A percentile compares a stretch with the other conserved stretches of the same genome.
Evolutionary conservation across 2,329 filamentous ascomycete genomes (phyloP).

Genomic region (Karstenula rhodostoma): DNA sequence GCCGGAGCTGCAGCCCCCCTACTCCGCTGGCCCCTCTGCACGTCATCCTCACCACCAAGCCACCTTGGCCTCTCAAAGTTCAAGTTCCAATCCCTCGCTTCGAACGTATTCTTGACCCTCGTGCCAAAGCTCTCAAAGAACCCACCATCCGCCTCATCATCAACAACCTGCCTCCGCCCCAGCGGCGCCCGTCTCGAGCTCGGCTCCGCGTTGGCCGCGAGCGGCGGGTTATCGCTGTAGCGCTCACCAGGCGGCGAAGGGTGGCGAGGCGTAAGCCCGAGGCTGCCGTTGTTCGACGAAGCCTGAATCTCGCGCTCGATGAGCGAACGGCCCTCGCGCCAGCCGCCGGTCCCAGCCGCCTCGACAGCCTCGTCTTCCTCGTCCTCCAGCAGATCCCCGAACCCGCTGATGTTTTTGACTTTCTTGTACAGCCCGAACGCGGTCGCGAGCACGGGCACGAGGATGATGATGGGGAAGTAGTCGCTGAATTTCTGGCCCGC

Average conservation of each 20-base stretch:
- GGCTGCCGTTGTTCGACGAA: slow-evolving; percentile 46
- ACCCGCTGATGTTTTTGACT: slow-evolving; percentile 78
- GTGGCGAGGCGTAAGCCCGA: slow-evolving; percentile 38
- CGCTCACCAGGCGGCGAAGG: slow-evolving; percentile 30
- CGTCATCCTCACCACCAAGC: slow-evolving; percentile 68
- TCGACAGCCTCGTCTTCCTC: slow-evolving; percentile 70
- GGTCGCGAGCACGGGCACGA: slow-evolving; percentile 84
- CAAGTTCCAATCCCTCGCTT: slow-evolving; percentile 65
- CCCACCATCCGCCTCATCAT: slow-evolving; percentile 72
- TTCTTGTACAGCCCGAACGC: slow-evolving; percentile 89
- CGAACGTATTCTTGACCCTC: slow-evolving; percentile 89
- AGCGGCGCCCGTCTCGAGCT: slow-evolving; percentile 22
- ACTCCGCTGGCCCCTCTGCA: slow-evolving; percentile 16
- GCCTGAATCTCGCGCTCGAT: slow-evolving; percentile 79
- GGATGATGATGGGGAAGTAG: slow-evolving; percentile 86
- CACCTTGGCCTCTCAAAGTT: slow-evolving; percentile 73
- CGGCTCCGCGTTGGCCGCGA: slow-evolving; percentile 21
- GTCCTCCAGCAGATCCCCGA: slow-evolving; percentile 80
- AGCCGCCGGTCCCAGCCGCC: slow-evolving; percentile 79
- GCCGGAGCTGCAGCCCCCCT: slow-evolving; percentile 13
- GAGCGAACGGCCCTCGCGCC: slow-evolving; percentile 89
- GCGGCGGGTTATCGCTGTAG: slow-evolving; percentile 33
- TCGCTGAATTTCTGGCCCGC: slow-evolving; percentile 85
- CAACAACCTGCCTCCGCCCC: slow-evolving; percentile 34
- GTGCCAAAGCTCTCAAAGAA: slow-evolving; percentile 86